Evolutionary conservation across 2,329 filamentous ascomycete genomes (phyloP).

Genomic region (Dothidotthia symphoricarpi): DNA sequence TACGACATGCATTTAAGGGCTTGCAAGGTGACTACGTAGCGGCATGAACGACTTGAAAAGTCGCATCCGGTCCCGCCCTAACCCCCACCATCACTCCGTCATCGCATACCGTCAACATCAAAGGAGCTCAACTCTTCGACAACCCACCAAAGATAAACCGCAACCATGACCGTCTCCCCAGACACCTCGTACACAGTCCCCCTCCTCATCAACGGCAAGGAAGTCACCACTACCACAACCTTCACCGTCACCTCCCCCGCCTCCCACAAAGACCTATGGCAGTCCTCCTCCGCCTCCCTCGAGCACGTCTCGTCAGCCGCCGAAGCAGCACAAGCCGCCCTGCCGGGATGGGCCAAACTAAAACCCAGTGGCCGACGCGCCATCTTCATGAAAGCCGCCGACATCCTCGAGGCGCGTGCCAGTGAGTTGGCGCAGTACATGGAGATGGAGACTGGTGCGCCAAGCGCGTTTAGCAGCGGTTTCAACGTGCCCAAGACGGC

Average conservation of each 20-base stretch:
- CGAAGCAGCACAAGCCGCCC: slow-evolving; percentile 63
- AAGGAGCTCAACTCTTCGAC: no score
- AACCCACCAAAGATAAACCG: slow-evolving; percentile 5
- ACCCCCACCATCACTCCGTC: no score
- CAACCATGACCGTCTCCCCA: slow-evolving; percentile 3
- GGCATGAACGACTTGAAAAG: no score
- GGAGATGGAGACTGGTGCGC: slow-evolving; percentile 57
- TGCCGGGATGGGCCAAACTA: slow-evolving; percentile 66
- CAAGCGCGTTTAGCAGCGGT: slow-evolving; percentile 36
- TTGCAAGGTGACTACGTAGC: no score
- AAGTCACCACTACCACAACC: slow-evolving; percentile 48
- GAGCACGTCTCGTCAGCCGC: slow-evolving; percentile 57
- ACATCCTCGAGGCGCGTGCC: slow-evolving; percentile 59
- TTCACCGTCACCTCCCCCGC: slow-evolving; percentile 60
- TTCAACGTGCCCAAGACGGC: slow-evolving; percentile 45
- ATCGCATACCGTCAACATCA: no score
- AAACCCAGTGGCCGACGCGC: slow-evolving; percentile 62
- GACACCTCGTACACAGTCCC: slow-evolving; percentile 41
- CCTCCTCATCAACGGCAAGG: slow-evolving; percentile 51
- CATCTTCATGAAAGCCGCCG: slow-evolving; percentile 68
- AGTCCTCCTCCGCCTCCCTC: slow-evolving; percentile 57
- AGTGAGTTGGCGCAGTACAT: slow-evolving; percentile 63
- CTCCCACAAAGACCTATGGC: slow-evolving; percentile 54
- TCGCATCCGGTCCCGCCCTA: no score
- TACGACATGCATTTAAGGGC: no score